phyloP scores from a whole-genome alignment of 1,139 yeast genomes.

The Geotrichum cucujoidarum region DNA sequence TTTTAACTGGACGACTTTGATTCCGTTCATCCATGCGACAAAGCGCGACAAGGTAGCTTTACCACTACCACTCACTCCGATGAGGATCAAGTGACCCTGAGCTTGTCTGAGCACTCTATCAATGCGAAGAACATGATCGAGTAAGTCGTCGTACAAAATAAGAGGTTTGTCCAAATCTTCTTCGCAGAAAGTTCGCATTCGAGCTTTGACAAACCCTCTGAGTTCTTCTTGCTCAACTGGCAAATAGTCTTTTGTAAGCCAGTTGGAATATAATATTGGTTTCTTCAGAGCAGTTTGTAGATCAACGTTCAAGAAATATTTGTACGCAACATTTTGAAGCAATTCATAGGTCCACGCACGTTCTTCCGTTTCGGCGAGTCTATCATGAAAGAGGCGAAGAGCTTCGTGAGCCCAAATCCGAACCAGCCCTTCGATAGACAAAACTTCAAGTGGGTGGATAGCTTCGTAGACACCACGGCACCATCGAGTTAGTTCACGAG shows the following conservation, averaged over 20 bases:
- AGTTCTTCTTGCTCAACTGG: slow-evolving; percentile 52
- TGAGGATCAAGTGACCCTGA: slow-evolving; percentile 84
- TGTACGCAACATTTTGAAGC: slow-evolving; percentile 40
- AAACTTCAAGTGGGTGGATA: slow-evolving; percentile 40
- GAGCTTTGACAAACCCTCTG: slow-evolving; percentile 52
- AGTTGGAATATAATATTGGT: slow-evolving; percentile 64
- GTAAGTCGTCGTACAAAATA: slow-evolving; percentile 62
- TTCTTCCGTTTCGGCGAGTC: slow-evolving; percentile 51
- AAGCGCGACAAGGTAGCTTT: slow-evolving; percentile 71
- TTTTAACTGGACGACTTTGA: slow-evolving; percentile 54
- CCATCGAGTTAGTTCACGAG: slow-evolving; percentile 92
- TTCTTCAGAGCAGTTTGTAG: slow-evolving; percentile 37
- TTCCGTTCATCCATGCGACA: slow-evolving; percentile 90
- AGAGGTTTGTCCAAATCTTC: slow-evolving; percentile 57
- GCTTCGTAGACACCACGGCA: slow-evolving; percentile 67
- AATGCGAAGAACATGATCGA: slow-evolving; percentile 71
- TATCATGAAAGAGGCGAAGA: slow-evolving; percentile 67
- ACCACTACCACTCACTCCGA: slow-evolving; percentile 85
- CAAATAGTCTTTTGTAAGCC: slow-evolving; percentile 64
- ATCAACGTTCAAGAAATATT: slow-evolving; percentile 48
- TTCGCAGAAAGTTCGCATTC: slow-evolving; percentile 69
- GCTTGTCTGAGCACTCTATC: slow-evolving; percentile 80
- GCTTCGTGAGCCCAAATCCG: slow-evolving; percentile 84
- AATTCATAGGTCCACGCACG: slow-evolving; percentile 49
- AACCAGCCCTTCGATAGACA: slow-evolving; percentile 45